Evolutionary conservation across 306 rosid species (phyloP).

Genomic region (Senna tora): DNA sequence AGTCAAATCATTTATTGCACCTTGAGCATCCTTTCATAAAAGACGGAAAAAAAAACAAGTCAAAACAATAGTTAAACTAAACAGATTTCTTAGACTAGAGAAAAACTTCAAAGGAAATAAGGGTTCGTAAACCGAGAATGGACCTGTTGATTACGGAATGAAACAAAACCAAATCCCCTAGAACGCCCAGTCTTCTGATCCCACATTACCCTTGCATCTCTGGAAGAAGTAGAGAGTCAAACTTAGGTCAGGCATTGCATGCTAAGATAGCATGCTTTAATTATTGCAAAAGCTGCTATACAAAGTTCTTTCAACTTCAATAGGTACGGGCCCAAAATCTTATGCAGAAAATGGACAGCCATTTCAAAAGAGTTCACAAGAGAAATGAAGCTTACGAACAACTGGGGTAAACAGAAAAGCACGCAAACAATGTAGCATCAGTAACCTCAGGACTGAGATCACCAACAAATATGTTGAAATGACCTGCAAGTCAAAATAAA

Average conservation of each 20-base stretch:
- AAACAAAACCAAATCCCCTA: slow-evolving; percentile 98
- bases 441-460: slow-evolving; percentile 99
- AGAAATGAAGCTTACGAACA: slow-evolving; percentile 87
- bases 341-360: slow-evolving; percentile 7
- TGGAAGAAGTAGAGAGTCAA: slow-evolving; percentile 43
- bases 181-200: slow-evolving; percentile 99
- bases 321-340: slow-evolving; percentile 15
- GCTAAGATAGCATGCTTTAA: slow-evolving; percentile 13
- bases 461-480: slow-evolving; percentile 94
- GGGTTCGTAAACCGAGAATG: slow-evolving; percentile 10
- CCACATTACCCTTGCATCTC: slow-evolving; percentile 99
- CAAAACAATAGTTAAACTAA: slow-evolving; percentile 21
- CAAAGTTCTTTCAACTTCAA: background rate
- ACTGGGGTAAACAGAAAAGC: slow-evolving; percentile 91
- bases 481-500: slow-evolving; percentile 65
- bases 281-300: background rate
- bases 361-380: slow-evolving; percentile 20
- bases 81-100: background rate
- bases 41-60: slow-evolving; percentile 9
- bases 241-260: slow-evolving; percentile 18
- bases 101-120: background rate
- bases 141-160: slow-evolving; percentile 93
- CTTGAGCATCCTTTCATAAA: slow-evolving; percentile 78
- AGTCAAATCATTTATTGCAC: slow-evolving; percentile 92
- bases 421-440: slow-evolving; percentile 92